phyloP scores from a whole-genome alignment of 1,284 basidiomycete genomes.

The Malassezia obtusa region DNA sequence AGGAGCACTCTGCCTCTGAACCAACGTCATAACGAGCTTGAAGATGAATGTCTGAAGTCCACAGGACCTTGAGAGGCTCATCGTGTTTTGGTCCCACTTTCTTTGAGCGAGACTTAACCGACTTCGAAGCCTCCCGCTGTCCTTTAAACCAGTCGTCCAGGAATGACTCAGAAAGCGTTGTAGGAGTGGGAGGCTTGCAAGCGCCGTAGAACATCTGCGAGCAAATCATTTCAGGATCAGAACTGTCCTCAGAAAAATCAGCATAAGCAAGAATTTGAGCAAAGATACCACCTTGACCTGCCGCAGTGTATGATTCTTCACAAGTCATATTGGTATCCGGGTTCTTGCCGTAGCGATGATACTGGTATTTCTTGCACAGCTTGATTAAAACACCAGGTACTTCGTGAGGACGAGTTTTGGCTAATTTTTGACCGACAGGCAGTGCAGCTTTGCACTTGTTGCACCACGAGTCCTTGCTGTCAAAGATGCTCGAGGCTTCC shows the following conservation, averaged over 20 bases:
- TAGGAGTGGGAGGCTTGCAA: constrained; percentile 22
- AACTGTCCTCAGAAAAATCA: constrained; percentile 24
- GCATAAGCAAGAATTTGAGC: constrained; percentile 39
- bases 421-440: constrained; percentile 59
- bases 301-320: constrained; percentile 22
- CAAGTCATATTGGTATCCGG: constrained; percentile 42
- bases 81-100: neutral
- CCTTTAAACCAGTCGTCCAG: constrained; percentile 38
- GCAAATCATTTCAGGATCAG: constrained; percentile 39
- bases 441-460: constrained; percentile 59
- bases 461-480: constrained; percentile 50
- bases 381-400: constrained; percentile 57
- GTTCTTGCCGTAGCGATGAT: constrained; percentile 54
- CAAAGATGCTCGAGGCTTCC: constrained; percentile 36
- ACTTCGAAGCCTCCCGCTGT: neutral
- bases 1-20: constrained; percentile 64
- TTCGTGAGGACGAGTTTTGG: constrained; percentile 57
- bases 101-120: neutral
- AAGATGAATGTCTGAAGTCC: constrained; percentile 67
- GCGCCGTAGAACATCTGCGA: constrained; percentile 25
- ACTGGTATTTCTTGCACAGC: constrained; percentile 58
- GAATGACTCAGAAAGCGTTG: constrained; percentile 21
- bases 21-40: constrained; percentile 69
- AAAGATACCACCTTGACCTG: constrained; percentile 27
- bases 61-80: constrained; percentile 60